Percentiles rank a stretch among this genome's conserved stretches.
These are phyloP conservation scores for Firmiana major DNA, from an alignment of 345 rosid species.

Conservation along the genomic window DNA sequence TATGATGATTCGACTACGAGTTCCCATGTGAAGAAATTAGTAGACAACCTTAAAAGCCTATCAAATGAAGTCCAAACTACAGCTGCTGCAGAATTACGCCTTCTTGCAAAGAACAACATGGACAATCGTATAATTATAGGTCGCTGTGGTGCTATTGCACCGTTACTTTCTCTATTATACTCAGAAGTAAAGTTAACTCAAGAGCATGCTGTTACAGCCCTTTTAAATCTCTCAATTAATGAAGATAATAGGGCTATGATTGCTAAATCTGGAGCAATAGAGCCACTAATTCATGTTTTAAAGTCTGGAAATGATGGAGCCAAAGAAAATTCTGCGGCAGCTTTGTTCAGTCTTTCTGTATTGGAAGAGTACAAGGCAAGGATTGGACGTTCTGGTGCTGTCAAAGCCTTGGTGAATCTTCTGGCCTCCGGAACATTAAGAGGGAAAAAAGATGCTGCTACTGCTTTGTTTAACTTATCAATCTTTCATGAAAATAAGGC, in stretches of 20 bases:
- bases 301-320: slow-evolving; percentile 77
- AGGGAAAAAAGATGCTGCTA: slow-evolving; percentile 91
- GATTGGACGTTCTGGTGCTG: slow-evolving; percentile 84
- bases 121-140: slow-evolving; percentile 76
- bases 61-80: slow-evolving; percentile 47
- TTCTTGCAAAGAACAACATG: slow-evolving; percentile 61
- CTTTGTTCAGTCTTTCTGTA: slow-evolving; percentile 77
- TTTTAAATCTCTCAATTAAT: slow-evolving; percentile 81
- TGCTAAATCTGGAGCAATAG: slow-evolving; percentile 67
- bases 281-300: slow-evolving; percentile 74
- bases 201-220: slow-evolving; percentile 89
- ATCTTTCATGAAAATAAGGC: slow-evolving; percentile 87
- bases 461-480: slow-evolving; percentile 88
- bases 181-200: slow-evolving; percentile 62
- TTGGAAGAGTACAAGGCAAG: slow-evolving; percentile 66
- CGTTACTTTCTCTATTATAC: slow-evolving; percentile 66
- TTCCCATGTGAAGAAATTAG: slow-evolving; percentile 49
- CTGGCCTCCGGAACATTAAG: slow-evolving; percentile 72
- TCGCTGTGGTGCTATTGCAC: slow-evolving; percentile 56
- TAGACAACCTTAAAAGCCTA: slow-evolving; percentile 60
- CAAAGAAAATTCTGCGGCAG: slow-evolving; percentile 86
- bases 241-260: slow-evolving; percentile 71
- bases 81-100: slow-evolving; percentile 81
- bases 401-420: slow-evolving; percentile 74
- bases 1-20: slow-evolving; percentile 41